Evolutionary conservation across 352 stramenopile genomes (phyloP), one percentile per base, ranked within the genome.

Genomic region (Lagenidium giganteum): DNA sequence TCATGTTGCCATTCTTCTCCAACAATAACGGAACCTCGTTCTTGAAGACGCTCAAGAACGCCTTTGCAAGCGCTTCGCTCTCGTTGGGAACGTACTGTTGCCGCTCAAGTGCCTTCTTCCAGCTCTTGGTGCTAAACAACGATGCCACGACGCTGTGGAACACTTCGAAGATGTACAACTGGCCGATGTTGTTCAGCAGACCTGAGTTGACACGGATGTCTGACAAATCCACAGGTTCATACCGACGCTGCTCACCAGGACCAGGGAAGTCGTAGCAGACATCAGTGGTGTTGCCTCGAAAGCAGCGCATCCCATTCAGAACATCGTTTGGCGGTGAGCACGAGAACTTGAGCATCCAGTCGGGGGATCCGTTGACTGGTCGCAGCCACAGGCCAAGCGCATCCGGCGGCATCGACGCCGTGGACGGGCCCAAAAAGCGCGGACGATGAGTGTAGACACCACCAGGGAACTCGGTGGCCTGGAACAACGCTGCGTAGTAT

Each of bases 401-500:
- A 34, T 65, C 42, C 8, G 37, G 12, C 3, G 59, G 37, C 5
- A 65, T 17, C 8, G 42, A 16, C 12, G 7, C 17, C 4, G 17
- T 48, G 1, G 16, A 36, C 12, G 6, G 9, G 3, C 8, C 36
- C 26, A 69, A 69, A 26, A 49, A 22, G 12, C 43, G 30, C 0
- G 51, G 30, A 22, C 60, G 55, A 20, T 54, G 55, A 5, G 60
- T 63, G 33, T 66, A 59, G 11, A 48, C 26, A 0, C 45, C 37
- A 9, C 45, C 62, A 1, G 62, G 62, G 25, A 72, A 69, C 42
- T 69, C 62, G 26, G 43, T 54, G 14, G 58, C 55, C 35, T 72
- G 62, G n/a, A 64, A 42, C n/a, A 69, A 17, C 7, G 69, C 24
- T 13, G 58, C 35, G 28, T 72, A 72, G 39, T 72, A 69, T 22